Base-by-base conservation (phyloP, 495 filamentous ascomycete genomes). In the Lichenothelia convexa region DNA sequence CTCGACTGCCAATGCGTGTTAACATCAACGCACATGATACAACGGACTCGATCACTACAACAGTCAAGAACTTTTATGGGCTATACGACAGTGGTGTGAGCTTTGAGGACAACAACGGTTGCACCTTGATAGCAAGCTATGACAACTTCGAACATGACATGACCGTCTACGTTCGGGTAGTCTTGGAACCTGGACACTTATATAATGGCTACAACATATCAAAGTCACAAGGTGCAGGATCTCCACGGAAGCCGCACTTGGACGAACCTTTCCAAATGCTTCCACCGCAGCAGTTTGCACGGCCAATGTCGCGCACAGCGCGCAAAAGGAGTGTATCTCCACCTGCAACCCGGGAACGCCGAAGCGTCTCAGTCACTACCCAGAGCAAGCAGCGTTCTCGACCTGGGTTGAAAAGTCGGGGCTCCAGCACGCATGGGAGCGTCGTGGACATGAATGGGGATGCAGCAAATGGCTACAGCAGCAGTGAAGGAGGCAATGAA, bases 41-140 rank as follows among this genome's bases (percentile, higher is more conserved):
- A 31, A 97, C 89, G 4, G 85, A 93, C 42, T 92, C 83, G 18
- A 95, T 97, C 55, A 78, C 93, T 37, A 80, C 81, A 3, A 94
- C 89, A 3, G 85, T 94, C 38, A 94, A 91, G 63, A 93, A 93
- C 61, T 93, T 94, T 62, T 93, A 89, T 54, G 89, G 85, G 26
- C 70, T 95, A 45, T 89, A 91, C 47, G 73, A 81, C 40, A 67
- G 70, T 43, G 79, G 82, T 39, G 70, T 95, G 51, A 80, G 78
- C 58, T 94, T 97, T 45, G 84, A 95, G 54, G 86, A 94, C 59
- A 68, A 76, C 29, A 56, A 80, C 43, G 82, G 80, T 30, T 81
- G 74, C 45, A 91, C 75, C 39, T 71, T 97, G 48, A 94, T 97
- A 53, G 82, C 89, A 33, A 73, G 80, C 41, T 92, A 94, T 55